phyloP scores from a whole-genome alignment of 139 green algal genomes.

The Nannochloris sp. region DNA sequence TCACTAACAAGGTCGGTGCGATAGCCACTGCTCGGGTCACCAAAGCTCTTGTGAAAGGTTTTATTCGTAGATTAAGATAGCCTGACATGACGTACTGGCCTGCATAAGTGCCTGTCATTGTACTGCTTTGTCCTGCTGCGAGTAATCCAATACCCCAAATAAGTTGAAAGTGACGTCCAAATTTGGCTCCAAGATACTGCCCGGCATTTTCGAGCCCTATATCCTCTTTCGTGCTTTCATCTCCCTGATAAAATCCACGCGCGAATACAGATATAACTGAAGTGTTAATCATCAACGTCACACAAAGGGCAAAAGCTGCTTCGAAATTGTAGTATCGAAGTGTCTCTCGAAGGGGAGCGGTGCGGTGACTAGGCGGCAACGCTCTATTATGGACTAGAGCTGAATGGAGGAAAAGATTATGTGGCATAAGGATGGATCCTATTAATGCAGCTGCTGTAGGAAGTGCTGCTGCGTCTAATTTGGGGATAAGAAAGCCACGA shows the following conservation, averaged over 20 bases:
- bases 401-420: constrained; percentile 49
- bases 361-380: neutral
- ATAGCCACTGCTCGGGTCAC: constrained; percentile 43
- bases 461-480: constrained; percentile 6
- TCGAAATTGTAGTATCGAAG: constrained; percentile 47
- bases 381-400: constrained; percentile 35
- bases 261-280: constrained; percentile 40
- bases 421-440: constrained; percentile 25
- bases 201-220: constrained; percentile 40
- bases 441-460: constrained; percentile 3
- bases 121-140: constrained; percentile 49
- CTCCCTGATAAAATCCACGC: constrained; percentile 18
- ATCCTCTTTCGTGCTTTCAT: neutral
- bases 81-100: constrained; percentile 65
- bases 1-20: constrained; percentile 42
- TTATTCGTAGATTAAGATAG: constrained; percentile 43
- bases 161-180: constrained; percentile 14
- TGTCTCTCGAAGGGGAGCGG: neutral
- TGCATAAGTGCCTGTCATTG: constrained; percentile 53
- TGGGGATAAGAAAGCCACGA: constrained; percentile 12
- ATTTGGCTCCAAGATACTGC: constrained; percentile 29
- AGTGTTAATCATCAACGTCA: constrained; percentile 44
- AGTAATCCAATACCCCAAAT: constrained; percentile 50
- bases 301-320: constrained; percentile 25
- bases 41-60: constrained; percentile 26